Percentiles rank a stretch among this genome's conserved stretches.
Conservation (phyloP, 1,284 basidiomycete genomes). For the Neotropicomus parvogracilis region DNA sequence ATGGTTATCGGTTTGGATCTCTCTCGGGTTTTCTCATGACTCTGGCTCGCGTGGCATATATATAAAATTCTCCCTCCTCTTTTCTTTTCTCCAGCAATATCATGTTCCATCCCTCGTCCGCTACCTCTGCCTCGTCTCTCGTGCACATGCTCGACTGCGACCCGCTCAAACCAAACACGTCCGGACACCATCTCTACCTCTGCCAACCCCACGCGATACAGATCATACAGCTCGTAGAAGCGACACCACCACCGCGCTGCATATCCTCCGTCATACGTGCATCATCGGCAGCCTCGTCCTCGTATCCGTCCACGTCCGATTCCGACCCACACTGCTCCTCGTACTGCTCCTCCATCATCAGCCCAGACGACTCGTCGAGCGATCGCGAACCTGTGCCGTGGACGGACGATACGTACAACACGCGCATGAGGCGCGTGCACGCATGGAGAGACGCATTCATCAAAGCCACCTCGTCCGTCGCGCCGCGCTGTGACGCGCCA, state of each 20-base stretch:
- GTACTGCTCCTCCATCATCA: constrained; percentile 63
- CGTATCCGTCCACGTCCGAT: constrained; percentile 37
- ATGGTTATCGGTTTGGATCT: background rate
- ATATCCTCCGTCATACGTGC: constrained; percentile 44
- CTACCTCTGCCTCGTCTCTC: constrained; percentile 29
- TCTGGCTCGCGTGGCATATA: constrained; percentile 32
- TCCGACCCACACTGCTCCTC: constrained; percentile 50
- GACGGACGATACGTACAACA: constrained; percentile 50
- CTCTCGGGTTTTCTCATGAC: background rate
- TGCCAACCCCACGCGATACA: constrained; percentile 53
- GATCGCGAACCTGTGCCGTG: constrained; percentile 21
- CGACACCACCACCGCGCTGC: constrained; percentile 48
- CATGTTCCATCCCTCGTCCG: constrained; percentile 32
- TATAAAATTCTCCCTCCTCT: constrained; percentile 16
- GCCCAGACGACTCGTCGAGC: constrained; percentile 25
- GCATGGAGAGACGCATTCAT: constrained; percentile 56
- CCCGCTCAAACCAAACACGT: constrained; percentile 35
- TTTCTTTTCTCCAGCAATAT: background rate
- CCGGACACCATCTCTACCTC: constrained; percentile 46
- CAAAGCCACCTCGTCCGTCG: constrained; percentile 28
- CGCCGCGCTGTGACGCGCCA: constrained; percentile 3
- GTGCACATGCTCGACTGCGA: constrained; percentile 32
- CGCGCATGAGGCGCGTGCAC: constrained; percentile 55
- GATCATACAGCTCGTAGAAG: constrained; percentile 73
- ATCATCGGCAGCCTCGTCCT: constrained; percentile 37